phyloP scores from a whole-genome alignment of 2,329 filamentous ascomycete genomes.

The Aspergillus fumigatus region DNA sequence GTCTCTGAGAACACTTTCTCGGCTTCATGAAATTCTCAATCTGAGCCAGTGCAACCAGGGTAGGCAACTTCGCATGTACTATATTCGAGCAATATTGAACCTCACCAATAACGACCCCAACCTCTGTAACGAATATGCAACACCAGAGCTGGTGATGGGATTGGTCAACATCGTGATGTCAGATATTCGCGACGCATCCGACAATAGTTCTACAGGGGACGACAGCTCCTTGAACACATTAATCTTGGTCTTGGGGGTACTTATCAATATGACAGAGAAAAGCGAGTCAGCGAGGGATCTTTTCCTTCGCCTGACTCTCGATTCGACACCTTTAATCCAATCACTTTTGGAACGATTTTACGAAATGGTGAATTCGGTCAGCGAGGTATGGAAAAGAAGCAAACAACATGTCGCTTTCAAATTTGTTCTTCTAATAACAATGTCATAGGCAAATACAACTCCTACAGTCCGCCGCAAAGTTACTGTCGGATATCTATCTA shows the following conservation, averaged over 20 bases:
- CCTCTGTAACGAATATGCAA: constrained; percentile 65
- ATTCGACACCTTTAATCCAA: constrained; percentile 48
- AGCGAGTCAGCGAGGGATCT: constrained; percentile 57
- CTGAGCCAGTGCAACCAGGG: constrained; percentile 12
- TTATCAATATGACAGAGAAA: constrained; percentile 85
- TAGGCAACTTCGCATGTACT: constrained; percentile 31
- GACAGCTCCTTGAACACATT: constrained; percentile 64
- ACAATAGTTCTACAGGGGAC: constrained; percentile 35
- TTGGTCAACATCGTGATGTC: constrained; percentile 35
- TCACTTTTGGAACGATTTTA: constrained; percentile 62
- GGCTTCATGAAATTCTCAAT: constrained; percentile 38
- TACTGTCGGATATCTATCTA: constrained; percentile 77
- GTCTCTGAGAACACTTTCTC: constrained; percentile 26
- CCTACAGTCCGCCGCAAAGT: constrained; percentile 76
- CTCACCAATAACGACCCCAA: constrained; percentile 74
- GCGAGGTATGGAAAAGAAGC: constrained; percentile 55
- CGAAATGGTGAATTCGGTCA: constrained; percentile 60
- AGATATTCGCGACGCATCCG: constrained; percentile 27
- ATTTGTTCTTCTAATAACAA: constrained; percentile 10
- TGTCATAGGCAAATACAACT: constrained; percentile 47
- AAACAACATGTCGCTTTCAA: constrained; percentile 6
- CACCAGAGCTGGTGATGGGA: constrained; percentile 31
- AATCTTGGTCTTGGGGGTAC: constrained; percentile 71
- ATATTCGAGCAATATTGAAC: constrained; percentile 73
- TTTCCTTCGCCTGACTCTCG: constrained; percentile 39